These are phyloP conservation scores for Fusarium sterilihyphosum DNA, from an alignment of 2,329 filamentous ascomycete genomes.

Conservation along the genomic window DNA sequence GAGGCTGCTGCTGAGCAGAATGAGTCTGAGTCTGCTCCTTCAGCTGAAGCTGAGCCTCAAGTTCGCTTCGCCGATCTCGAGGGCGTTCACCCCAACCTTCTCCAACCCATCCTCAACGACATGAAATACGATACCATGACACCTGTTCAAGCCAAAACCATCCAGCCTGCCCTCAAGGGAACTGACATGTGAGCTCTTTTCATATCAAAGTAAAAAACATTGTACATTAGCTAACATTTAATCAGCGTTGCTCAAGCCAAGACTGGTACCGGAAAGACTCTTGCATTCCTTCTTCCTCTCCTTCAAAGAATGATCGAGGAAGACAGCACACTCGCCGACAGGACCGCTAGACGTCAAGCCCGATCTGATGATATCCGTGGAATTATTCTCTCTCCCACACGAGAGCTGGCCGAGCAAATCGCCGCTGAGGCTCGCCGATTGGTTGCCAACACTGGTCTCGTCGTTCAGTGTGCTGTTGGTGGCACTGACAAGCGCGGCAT, in stretches of 20 bases:
- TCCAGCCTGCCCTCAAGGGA: slow-evolving; percentile 81
- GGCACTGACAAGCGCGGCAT: slow-evolving; percentile 81
- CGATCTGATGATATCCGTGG: slow-evolving; percentile 70
- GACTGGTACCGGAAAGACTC: slow-evolving; percentile 96
- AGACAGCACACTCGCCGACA: slow-evolving; percentile 69
- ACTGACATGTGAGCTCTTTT: slow-evolving; percentile 77
- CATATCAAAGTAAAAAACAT: not conserved
- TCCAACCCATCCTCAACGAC: slow-evolving; percentile 73
- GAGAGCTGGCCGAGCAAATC: slow-evolving; percentile 84
- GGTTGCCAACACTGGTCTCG: slow-evolving; percentile 70
- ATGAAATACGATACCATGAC: slow-evolving; percentile 91
- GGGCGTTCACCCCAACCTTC: slow-evolving; percentile 71
- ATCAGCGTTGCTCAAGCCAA: slow-evolving; percentile 85
- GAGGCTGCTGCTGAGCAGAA: slow-evolving; percentile 47
- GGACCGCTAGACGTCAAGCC: slow-evolving; percentile 48
- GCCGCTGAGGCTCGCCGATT: slow-evolving; percentile 80
- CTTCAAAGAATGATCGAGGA: slow-evolving; percentile 79
- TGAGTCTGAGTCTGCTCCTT: slow-evolving; percentile 3
- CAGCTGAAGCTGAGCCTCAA: slow-evolving; percentile 39
- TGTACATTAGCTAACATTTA: slow-evolving; percentile 30
- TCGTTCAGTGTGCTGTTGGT: slow-evolving; percentile 83
- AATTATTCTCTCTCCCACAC: slow-evolving; percentile 80
- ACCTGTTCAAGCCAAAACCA: slow-evolving; percentile 86
- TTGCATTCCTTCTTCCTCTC: slow-evolving; percentile 89
- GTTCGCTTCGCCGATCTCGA: slow-evolving; percentile 58